Percentiles rank a stretch among this genome's conserved stretches.
Conservation (phyloP, 2,329 filamentous ascomycete species). For the Exophiala sp. region DNA sequence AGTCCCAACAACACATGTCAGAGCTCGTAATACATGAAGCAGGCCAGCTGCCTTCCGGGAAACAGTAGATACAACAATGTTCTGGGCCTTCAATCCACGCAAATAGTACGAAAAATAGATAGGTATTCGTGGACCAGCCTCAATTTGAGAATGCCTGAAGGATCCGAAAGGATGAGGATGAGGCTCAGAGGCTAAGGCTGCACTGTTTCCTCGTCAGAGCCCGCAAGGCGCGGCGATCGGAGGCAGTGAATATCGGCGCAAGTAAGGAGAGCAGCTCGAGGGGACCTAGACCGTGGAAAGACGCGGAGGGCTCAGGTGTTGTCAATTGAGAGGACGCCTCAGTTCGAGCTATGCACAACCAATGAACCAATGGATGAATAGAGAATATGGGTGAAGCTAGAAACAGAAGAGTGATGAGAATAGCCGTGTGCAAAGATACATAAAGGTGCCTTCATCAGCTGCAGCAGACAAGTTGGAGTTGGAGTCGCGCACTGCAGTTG, state of each 20-base stretch:
- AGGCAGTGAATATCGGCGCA: background rate
- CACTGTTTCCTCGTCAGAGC: background rate
- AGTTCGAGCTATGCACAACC: no score
- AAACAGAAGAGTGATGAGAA: no score
- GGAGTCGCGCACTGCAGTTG: no score
- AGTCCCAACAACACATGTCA: constrained; percentile 1
- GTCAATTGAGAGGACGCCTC: no score
- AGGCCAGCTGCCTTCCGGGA: constrained; percentile 24
- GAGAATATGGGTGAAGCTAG: no score
- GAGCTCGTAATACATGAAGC: constrained; percentile 20
- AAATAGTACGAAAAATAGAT: constrained; percentile 4
- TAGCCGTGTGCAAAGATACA: no score
- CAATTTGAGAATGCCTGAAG: background rate
- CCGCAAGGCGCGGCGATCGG: background rate
- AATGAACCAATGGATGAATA: no score
- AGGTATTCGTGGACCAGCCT: background rate
- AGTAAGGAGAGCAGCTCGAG: background rate
- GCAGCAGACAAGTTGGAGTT: background rate
- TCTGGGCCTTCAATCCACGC: constrained; percentile 4
- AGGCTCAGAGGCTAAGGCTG: background rate
- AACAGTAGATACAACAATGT: constrained; percentile 16
- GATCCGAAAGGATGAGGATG: no score
- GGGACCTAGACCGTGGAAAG: no score
- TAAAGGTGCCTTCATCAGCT: no score
- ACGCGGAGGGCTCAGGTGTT: background rate